These are phyloP conservation scores for Picochlorum sp. DNA, from an alignment of 139 green algal genomes.

Conservation along the genomic window DNA sequence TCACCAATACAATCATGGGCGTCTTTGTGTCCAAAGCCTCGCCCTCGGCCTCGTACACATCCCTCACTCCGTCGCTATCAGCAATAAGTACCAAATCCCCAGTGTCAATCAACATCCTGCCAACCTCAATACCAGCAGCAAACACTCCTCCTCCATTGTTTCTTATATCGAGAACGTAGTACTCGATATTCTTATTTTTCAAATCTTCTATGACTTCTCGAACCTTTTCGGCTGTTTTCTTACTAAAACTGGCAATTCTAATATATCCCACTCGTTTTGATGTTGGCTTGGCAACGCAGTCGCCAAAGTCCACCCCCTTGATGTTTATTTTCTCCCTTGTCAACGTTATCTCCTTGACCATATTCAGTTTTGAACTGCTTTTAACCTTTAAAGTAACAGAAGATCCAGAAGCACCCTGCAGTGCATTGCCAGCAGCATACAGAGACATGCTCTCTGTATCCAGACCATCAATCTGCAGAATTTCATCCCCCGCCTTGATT, in stretches of 20 bases:
- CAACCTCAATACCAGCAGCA: conserved; percentile 81
- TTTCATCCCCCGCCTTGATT: conserved; percentile 65
- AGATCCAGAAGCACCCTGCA: conserved; percentile 57
- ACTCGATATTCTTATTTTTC: conserved; percentile 22
- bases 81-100: conserved; percentile 92
- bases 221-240: conserved; percentile 54
- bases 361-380: not conserved
- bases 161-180: conserved; percentile 78
- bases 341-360: conserved; percentile 25
- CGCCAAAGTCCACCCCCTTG: conserved; percentile 57
- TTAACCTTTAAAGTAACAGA: conserved; percentile 40
- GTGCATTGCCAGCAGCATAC: conserved; percentile 72
- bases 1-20: conserved; percentile 80
- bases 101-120: conserved; percentile 57
- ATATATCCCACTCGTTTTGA: conserved; percentile 67
- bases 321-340: conserved; percentile 48
- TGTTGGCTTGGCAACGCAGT: conserved; percentile 45
- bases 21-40: conserved; percentile 29
- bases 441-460: conserved; percentile 58
- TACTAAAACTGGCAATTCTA: conserved; percentile 80
- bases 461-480: conserved; percentile 70
- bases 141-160: conserved; percentile 95
- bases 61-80: conserved; percentile 76
- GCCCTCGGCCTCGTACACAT: conserved; percentile 78
- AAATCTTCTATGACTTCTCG: conserved; percentile 46